Percentiles rank a stretch among this genome's conserved stretches.
Conservation (phyloP, 2,329 filamentous ascomycete genomes). For the Aulographum hederae region DNA sequence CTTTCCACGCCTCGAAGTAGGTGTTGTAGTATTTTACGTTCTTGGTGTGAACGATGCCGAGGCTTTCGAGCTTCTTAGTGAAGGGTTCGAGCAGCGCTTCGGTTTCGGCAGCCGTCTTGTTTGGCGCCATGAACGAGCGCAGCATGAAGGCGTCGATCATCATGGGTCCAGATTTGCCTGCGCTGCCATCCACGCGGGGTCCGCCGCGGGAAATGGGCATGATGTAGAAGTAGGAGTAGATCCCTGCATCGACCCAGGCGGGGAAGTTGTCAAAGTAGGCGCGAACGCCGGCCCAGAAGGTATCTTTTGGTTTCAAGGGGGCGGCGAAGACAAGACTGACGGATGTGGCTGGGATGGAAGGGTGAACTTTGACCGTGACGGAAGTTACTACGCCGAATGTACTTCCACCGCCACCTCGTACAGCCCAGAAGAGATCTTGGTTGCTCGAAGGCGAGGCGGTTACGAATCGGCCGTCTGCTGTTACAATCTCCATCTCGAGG, state of each 20-base stretch:
- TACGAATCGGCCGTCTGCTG: constrained; percentile 17
- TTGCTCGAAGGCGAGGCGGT: constrained; percentile 15
- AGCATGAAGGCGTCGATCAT: constrained; percentile 11
- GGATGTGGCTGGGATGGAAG: not conserved
- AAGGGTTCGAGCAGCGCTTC: constrained; percentile 15
- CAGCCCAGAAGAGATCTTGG: constrained; percentile 4
- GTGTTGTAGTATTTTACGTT: constrained; percentile 18
- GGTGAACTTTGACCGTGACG: constrained; percentile 3
- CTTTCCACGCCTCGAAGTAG: constrained; percentile 19
- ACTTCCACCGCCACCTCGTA: constrained; percentile 4
- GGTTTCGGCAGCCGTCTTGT: constrained; percentile 15
- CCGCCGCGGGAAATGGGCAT: no score
- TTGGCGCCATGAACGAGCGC: constrained; percentile 19
- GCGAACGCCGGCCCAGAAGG: constrained; percentile 1
- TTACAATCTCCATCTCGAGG: constrained; percentile 19
- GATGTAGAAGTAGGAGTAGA: no score
- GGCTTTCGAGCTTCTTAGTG: constrained; percentile 14
- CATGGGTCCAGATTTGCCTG: no score
- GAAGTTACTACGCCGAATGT: constrained; percentile 4
- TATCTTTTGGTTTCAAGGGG: no score
- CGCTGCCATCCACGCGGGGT: no score
- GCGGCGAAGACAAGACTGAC: no score
- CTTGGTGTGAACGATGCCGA: constrained; percentile 20
- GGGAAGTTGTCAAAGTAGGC: constrained; percentile 4
- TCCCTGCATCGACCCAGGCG: not conserved